Evolutionary conservation across 371 early-diverging fungal genomes (phyloP), one percentile per base, ranked within the genome.

Genomic region (Cokeromyces recurvatus): DNA sequence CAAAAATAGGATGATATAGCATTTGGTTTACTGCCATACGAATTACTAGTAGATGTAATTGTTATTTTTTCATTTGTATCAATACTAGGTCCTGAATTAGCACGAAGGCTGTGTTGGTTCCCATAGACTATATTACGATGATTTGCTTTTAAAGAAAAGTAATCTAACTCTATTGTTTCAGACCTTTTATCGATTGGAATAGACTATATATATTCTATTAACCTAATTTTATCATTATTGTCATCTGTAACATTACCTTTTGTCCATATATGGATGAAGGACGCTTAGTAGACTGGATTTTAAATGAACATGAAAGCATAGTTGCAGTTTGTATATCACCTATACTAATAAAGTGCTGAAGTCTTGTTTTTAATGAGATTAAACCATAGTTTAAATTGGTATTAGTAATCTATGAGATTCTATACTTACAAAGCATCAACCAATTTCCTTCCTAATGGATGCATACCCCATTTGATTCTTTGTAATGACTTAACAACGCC

Each of bases 281-380:
- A 32, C 39, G 15, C 42, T 54, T 59, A 29, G 38, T 42, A 4
- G 51, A n/a, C 36, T 40, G 29, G 1, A 53, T 41, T 43, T 59
- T 54, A 42, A 94, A 81, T 9, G 87, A 84, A 53, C 92, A 92
- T 2, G 86, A 72, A 5, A 94, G 66, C 63, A 94, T 68, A 0
- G 92, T 91, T 36, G 89, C 74, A 34, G 87, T 89, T 60, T 94
- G 94, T 22, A 90, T 75, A 66, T 94, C 92, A 7, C 90, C 87
- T 34, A 75, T 66, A 5, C 58, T 56, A 51, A 82, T 78, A 53
- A 85, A 77, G 51, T 86, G 78, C 1, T 74, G 57, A 23, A 91
- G 57, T 25, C 88, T 89, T 4, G n/a, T n/a, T n/a, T n/a, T n/a
- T n/a, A n/a, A n/a, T n/a, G n/a, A n/a, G n/a, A 63, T 12, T 11